phyloP scores from a whole-genome alignment of 345 rosid genomes.

The Eucalyptus cladocalyx region DNA sequence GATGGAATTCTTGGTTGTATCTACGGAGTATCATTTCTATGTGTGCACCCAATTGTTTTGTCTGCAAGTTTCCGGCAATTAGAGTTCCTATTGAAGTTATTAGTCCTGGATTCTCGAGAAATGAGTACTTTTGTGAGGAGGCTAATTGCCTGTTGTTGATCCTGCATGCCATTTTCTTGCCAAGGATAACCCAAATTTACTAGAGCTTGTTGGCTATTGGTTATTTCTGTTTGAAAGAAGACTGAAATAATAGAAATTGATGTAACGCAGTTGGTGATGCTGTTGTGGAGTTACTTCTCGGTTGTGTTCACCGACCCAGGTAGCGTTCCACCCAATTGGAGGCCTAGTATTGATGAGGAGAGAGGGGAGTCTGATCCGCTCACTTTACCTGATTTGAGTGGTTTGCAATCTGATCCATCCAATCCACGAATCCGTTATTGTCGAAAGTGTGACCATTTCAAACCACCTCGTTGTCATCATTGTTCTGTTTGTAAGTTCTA shows the following conservation, averaged over 20 bases:
- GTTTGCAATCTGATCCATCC: slow-evolving; percentile 41
- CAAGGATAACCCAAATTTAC: background rate
- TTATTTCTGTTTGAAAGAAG: background rate
- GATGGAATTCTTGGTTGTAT: background rate
- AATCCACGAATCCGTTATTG: slow-evolving; percentile 65
- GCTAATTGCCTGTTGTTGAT: background rate
- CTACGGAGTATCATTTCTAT: background rate
- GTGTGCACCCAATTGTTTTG: background rate
- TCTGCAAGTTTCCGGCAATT: background rate
- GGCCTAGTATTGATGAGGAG: slow-evolving; percentile 66
- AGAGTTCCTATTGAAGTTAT: background rate
- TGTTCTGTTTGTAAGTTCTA: slow-evolving; percentile 84
- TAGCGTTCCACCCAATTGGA: slow-evolving; percentile 84
- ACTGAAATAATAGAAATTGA: background rate
- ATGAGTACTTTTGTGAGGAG: background rate
- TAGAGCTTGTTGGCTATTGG: background rate
- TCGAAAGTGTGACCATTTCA: slow-evolving; percentile 82
- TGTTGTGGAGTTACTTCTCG: slow-evolving; percentile 92
- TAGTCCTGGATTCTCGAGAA: background rate
- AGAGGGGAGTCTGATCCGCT: slow-evolving; percentile 75
- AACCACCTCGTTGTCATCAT: slow-evolving; percentile 95
- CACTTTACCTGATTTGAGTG: slow-evolving; percentile 42
- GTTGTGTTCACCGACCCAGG: slow-evolving; percentile 97
- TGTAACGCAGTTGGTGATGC: slow-evolving; percentile 70
- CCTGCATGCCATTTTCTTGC: background rate